These are phyloP conservation scores for Metarhizium rileyi DNA, from an alignment of 2,329 filamentous ascomycete genomes.

Conservation along the genomic window DNA sequence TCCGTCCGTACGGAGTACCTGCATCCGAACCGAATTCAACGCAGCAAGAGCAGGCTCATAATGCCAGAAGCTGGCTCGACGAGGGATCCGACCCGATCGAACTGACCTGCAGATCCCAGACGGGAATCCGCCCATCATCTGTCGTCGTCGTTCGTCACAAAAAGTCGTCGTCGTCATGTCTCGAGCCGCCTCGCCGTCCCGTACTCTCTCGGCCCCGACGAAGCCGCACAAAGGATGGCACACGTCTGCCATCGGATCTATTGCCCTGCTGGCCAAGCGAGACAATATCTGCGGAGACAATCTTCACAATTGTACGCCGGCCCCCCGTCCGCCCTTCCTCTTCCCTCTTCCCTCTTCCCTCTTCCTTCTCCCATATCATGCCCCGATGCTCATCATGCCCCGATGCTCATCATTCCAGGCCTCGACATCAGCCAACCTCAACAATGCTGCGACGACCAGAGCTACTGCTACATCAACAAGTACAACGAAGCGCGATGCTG, in stretches of 20 bases:
- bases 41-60: neutral
- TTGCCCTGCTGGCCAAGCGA: slow-evolving; percentile 18
- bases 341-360: neutral
- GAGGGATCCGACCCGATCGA: neutral
- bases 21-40: too few relatives aligned
- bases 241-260: slow-evolving; percentile 15
- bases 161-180: too few relatives aligned
- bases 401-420: slow-evolving; percentile 20
- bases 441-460: slow-evolving; percentile 32
- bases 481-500: slow-evolving; percentile 29
- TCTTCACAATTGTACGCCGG: slow-evolving; percentile 22
- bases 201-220: neutral
- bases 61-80: too few relatives aligned
- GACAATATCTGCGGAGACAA: slow-evolving; percentile 16
- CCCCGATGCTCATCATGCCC: neutral
- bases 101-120: neutral
- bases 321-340: neutral
- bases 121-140: too few relatives aligned
- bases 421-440: slow-evolving; percentile 29
- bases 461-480: slow-evolving; percentile 35
- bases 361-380: too few relatives aligned
- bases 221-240: slow-evolving; percentile 18
- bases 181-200: neutral
- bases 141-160: too few relatives aligned
- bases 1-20: too few relatives aligned